Evolutionary conservation across 75 land plant species (phyloP), one percentile per base, ranked within the genome.

Genomic region (Larix kaempferi): DNA sequence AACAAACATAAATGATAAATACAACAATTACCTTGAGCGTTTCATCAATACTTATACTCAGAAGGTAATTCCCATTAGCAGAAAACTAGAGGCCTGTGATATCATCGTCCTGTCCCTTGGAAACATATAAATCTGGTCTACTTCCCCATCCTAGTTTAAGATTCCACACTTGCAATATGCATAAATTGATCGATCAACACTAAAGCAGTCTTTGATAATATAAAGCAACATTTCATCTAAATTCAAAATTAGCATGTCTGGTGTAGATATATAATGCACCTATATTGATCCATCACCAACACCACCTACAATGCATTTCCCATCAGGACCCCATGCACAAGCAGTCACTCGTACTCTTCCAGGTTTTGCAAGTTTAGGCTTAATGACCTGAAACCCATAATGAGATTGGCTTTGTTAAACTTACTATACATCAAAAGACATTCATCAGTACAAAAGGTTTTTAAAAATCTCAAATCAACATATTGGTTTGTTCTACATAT

Each of bases 141-240:
- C 98, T 98, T 81, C 98, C 99, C 99, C 99, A 98, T 39, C 94
- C 99, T 69, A 96, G 80, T 82, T 95, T 98, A 35, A 95, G 80
- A 61, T 86, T 93, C 99, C 99, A 98, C 29, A 98, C 72, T 98
- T 98, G 80, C 54, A 59, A 69, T 52, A n/a, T 73, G 57, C 3
- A 39, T 12, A 67, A 29, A 67, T 29, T 29, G 33, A 29, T 29
- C 22, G 22, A 21, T 16, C n/a, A 67, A 67, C 21, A 7, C 41
- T 65, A 65, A 65, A 33, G 21, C 39, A 65, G 0, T 65, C 35
- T 29, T 65, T 33, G 35, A 29, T 65, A 17, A 65, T 65, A 65
- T 0, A 19, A 33, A 65, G 69, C 0, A 35, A 65, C 27, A 49
- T 11, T 49, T 49, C 11, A 0, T 49, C 54, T 49, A 11, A 10